A percentile compares a stretch with the other conserved stretches of the same genome.
Evolutionary conservation across 192 early-diverging fungal genomes (phyloP).

Genomic region (Jimgerdemannia flammicorona): DNA sequence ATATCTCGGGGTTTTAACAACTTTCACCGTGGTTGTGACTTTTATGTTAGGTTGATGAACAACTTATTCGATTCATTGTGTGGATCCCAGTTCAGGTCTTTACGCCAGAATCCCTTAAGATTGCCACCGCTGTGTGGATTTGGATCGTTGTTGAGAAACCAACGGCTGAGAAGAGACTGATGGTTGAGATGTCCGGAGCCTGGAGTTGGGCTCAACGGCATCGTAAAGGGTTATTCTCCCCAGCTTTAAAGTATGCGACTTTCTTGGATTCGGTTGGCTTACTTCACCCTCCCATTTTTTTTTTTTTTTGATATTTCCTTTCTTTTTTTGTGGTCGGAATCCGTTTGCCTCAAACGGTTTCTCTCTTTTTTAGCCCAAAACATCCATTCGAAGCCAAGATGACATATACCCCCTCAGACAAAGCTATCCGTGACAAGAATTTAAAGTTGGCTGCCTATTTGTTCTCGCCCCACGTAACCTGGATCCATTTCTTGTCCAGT

Average conservation of each 20-base stretch:
- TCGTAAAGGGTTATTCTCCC: constrained; percentile 80
- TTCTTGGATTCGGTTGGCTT: too few species aligned
- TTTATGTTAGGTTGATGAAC: constrained; percentile 54
- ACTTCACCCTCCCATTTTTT: background rate
- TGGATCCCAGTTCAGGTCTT: constrained; percentile 86
- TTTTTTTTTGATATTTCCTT: background rate
- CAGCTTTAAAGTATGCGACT: constrained; percentile 36
- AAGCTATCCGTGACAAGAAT: constrained; percentile 61
- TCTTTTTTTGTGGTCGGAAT: background rate
- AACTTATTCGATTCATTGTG: constrained; percentile 78
- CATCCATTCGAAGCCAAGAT: constrained; percentile 89
- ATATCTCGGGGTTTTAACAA: constrained; percentile 12
- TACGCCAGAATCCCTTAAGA: constrained; percentile 72
- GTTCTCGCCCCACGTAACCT: constrained; percentile 71
- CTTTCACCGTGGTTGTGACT: too few species aligned
- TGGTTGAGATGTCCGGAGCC: constrained; percentile 77
- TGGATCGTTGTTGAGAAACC: constrained; percentile 80
- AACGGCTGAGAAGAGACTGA: constrained; percentile 67
- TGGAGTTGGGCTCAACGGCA: constrained; percentile 83
- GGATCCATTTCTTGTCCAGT: constrained; percentile 84
- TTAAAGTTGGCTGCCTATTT: constrained; percentile 55
- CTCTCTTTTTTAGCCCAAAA: constrained; percentile 33
- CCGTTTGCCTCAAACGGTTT: background rate
- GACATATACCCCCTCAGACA: constrained; percentile 89
- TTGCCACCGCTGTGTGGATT: constrained; percentile 86